Base-by-base conservation (phyloP, 805 yeast genomes). In the Yarrowia sp. region DNA sequence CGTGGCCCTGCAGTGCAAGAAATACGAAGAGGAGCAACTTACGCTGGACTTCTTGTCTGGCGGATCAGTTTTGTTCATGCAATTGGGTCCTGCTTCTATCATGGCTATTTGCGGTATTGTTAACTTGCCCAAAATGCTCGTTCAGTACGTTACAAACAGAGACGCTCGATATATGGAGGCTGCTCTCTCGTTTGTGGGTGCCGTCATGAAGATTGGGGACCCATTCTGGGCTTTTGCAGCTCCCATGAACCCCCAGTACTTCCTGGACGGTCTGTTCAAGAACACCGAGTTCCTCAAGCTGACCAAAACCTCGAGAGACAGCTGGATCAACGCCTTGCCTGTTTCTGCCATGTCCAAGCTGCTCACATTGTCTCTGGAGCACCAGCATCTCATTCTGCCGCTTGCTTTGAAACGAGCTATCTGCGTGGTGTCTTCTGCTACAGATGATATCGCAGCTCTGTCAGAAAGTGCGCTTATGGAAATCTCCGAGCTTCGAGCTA, bases 201-300 rank as follows among this genome's bases (percentile, higher is more conserved):
- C 53, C 2, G 55, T 61, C 9, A 61, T 61, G 66, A 44, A 39
- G n/a, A 46, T 58, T 15, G 64, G 44, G 9, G 38, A 30, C 20
- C 38, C 66, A 3, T 61, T 61, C 38, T 61, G 66, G 66, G 66
- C 42, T 4, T 47, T 46, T 47, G 44, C 46, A 3, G 34, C 53
- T 2, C 66, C 66, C 12, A 61, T 61, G 53, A 61, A 61, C 55
- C 38, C 66, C 17, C 53, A 46, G 44, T 61, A 46, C 44, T 46
- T 61, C 9, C 24, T 61, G 20, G 66, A 61, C 24, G 66, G 66
- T 2, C 43, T 61, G 13, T 61, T 46, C 38, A 46, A 38, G 9
- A 61, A 61, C 44, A 10, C 39, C 4, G 66, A 61, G 66, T 61
- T 61, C 46, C 39, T 33, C 17, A 20, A 8, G 5, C n/a, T 61